Percentiles rank a stretch among this genome's conserved stretches.
These are phyloP conservation scores for Ascochyta viciae-villosae DNA, from an alignment of 2,329 filamentous ascomycete genomes.

Conservation along the genomic window DNA sequence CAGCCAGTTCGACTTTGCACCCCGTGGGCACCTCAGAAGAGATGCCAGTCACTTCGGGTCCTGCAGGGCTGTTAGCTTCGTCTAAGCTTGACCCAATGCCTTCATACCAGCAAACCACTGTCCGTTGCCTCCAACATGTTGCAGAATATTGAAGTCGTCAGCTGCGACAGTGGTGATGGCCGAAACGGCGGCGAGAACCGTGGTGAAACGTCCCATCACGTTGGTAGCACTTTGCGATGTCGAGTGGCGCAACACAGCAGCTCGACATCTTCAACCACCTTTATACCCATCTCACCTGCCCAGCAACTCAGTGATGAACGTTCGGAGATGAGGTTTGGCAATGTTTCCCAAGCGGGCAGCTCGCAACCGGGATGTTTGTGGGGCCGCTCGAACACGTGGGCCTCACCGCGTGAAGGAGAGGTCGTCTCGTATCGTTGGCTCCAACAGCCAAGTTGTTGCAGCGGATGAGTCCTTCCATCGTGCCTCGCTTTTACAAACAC, in stretches of 20 bases:
- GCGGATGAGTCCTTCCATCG: conserved; percentile 2
- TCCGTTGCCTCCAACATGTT: conserved; percentile 50
- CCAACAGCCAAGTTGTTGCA: not conserved
- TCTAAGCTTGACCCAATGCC: not conserved
- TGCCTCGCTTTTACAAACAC: not conserved
- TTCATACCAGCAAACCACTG: conserved; percentile 46
- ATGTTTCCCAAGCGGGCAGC: conserved; percentile 32
- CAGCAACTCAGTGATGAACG: conserved; percentile 4
- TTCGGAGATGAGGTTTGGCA: conserved; percentile 35
- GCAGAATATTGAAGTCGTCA: conserved; percentile 41
- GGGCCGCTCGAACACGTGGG: conserved; percentile 26
- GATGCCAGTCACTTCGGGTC: conserved; percentile 64
- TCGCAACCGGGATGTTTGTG: conserved; percentile 18
- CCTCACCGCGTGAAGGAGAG: conserved; percentile 15
- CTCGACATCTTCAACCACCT: not conserved
- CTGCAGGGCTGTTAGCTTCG: conserved; percentile 38
- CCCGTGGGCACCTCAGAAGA: conserved; percentile 61
- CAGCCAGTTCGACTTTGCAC: conserved; percentile 67
- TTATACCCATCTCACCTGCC: conserved; percentile 1
- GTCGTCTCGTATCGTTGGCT: conserved; percentile 7
- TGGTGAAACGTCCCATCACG: conserved; percentile 28
- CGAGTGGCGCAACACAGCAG: not conserved
- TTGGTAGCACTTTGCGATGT: not conserved
- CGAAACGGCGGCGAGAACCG: conserved; percentile 24
- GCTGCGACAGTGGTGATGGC: conserved; percentile 21